Evolutionary conservation across 1,139 yeast genomes (phyloP).

Genomic region (Pneumocystis jirovecii): DNA sequence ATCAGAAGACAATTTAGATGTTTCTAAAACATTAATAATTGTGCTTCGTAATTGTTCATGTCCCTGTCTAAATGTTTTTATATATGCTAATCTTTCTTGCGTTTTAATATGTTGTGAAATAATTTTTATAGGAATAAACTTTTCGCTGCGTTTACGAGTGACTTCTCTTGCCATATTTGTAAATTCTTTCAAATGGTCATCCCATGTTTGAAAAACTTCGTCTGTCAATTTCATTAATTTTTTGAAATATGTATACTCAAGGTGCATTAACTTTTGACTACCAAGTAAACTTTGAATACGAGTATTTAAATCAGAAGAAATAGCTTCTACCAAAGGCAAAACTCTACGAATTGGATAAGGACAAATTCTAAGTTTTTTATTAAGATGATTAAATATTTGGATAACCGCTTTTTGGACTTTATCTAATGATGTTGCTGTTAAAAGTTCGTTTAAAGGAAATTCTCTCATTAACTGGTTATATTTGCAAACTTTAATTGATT

Average conservation of each 20-base stretch:
- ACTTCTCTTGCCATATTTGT: slow-evolving; percentile 55
- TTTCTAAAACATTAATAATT: slow-evolving; percentile 24
- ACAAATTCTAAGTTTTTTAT: slow-evolving; percentile 40
- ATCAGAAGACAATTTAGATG: slow-evolving; percentile 17
- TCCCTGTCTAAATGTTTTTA: slow-evolving; percentile 35
- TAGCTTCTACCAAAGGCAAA: slow-evolving; percentile 46
- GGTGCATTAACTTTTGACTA: slow-evolving; percentile 25
- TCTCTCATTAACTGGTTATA: slow-evolving; percentile 55
- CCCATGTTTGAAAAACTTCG: slow-evolving; percentile 33
- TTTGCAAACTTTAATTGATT: slow-evolving; percentile 30
- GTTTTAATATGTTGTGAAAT: slow-evolving; percentile 34
- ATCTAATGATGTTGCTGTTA: slow-evolving; percentile 34
- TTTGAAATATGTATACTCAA: slow-evolving; percentile 26
- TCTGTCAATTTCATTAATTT: slow-evolving; percentile 18
- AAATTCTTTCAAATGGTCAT: slow-evolving; percentile 39
- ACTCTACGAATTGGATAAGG: slow-evolving; percentile 56
- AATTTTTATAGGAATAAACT: slow-evolving; percentile 51
- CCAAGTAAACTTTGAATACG: slow-evolving; percentile 22
- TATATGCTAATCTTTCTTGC: slow-evolving; percentile 33
- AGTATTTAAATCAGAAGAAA: slow-evolving; percentile 34
- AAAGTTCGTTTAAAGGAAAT: slow-evolving; percentile 50
- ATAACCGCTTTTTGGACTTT: slow-evolving; percentile 35
- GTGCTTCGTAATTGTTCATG: slow-evolving; percentile 39
- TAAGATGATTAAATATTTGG: slow-evolving; percentile 46
- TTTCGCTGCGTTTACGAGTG: slow-evolving; percentile 58